Evolutionary conservation across 2,329 filamentous ascomycete genomes (phyloP).

Genomic region (Colletotrichum plurivorum): DNA sequence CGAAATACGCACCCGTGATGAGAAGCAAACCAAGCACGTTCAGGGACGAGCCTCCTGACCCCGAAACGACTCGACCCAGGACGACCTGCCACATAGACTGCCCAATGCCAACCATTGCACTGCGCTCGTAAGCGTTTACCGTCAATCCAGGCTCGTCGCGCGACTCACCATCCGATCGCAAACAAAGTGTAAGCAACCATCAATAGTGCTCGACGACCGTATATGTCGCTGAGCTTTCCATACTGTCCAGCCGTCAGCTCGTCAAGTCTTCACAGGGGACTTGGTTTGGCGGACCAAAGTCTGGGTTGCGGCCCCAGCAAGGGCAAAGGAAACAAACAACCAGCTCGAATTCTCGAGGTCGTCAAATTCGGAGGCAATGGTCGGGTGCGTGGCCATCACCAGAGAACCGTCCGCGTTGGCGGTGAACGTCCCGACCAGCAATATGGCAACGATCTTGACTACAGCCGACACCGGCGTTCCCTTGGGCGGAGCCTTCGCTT

Average conservation of each 20-base stretch:
- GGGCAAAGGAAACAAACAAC: slow-evolving; percentile 50
- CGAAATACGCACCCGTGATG: slow-evolving; percentile 59
- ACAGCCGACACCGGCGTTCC: slow-evolving; percentile 27
- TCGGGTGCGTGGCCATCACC: slow-evolving; percentile 75
- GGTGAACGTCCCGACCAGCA: slow-evolving; percentile 68
- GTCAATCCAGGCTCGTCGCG: background rate
- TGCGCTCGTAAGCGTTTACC: slow-evolving; percentile 34
- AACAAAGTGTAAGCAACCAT: slow-evolving; percentile 66
- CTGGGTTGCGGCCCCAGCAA: slow-evolving; percentile 50
- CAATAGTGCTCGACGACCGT: slow-evolving; percentile 64
- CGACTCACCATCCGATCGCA: slow-evolving; percentile 63
- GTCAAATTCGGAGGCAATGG: slow-evolving; percentile 73
- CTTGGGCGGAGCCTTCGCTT: background rate
- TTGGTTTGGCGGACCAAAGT: slow-evolving; percentile 55
- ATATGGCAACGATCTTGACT: slow-evolving; percentile 44
- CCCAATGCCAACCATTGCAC: slow-evolving; percentile 56
- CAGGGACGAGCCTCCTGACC: slow-evolving; percentile 66
- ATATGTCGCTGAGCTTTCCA: slow-evolving; percentile 71
- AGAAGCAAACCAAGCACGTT: slow-evolving; percentile 64
- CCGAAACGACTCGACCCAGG: slow-evolving; percentile 65
- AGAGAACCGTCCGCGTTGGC: slow-evolving; percentile 75
- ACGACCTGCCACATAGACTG: slow-evolving; percentile 64
- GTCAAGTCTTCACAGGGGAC: too few species aligned
- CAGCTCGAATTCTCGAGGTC: slow-evolving; percentile 70
- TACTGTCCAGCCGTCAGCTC: slow-evolving; percentile 51